phyloP scores from a whole-genome alignment of 345 rosid genomes.

The Dovyalis caffra region DNA sequence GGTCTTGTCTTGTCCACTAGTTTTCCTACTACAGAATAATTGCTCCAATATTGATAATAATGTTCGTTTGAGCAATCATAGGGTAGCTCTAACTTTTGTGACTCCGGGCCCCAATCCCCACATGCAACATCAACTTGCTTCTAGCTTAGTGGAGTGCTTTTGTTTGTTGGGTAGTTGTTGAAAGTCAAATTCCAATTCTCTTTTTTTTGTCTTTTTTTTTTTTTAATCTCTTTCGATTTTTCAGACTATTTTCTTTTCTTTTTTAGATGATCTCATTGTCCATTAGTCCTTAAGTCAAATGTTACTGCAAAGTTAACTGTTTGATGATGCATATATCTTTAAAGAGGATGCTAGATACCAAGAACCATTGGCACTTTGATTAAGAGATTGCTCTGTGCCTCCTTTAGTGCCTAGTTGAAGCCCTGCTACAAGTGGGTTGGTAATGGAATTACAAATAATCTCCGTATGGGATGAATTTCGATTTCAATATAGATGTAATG shows the following conservation, averaged over 20 bases:
- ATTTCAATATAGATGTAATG: too few species aligned
- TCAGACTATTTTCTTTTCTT: neutral
- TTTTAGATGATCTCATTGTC: neutral
- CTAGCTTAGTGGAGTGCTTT: slow-evolving; percentile 8
- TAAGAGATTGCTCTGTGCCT: neutral
- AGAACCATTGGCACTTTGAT: neutral
- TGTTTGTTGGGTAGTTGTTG: neutral
- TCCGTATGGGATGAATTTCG: too few species aligned
- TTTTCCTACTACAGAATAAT: neutral
- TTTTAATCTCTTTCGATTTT: neutral
- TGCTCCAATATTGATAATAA: neutral
- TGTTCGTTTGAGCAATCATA: slow-evolving; percentile 14
- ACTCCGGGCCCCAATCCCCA: slow-evolving; percentile 28
- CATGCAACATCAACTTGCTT: slow-evolving; percentile 18
- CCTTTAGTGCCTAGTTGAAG: neutral
- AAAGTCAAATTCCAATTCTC: slow-evolving; percentile 4
- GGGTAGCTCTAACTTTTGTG: slow-evolving; percentile 17
- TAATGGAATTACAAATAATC: neutral
- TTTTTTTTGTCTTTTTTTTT: neutral
- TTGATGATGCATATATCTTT: neutral
- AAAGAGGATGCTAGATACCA: neutral
- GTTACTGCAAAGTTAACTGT: slow-evolving; percentile 18
- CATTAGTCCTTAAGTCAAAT: slow-evolving; percentile 24
- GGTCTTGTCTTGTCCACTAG: slow-evolving; percentile 9
- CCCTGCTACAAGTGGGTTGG: neutral